Evolutionary conservation across 371 early-diverging fungal genomes (phyloP), one percentile per base, ranked within the genome.

Genomic region (Saksenaea vasiformis): DNA sequence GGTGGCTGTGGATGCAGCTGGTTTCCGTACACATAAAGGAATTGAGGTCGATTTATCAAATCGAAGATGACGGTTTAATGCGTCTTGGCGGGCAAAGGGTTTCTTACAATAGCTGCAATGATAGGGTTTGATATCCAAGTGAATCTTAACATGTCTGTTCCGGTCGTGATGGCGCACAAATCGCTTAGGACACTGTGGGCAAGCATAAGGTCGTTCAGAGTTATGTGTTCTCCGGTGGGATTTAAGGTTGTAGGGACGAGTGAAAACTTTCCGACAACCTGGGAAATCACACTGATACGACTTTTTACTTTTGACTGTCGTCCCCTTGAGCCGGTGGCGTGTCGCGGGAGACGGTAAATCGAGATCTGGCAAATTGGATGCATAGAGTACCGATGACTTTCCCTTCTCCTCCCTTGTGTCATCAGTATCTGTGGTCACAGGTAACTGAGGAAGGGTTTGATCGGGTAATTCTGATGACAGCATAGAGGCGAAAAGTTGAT

Each of bases 231-330:
- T 83, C 70, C 87, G 86, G 67, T 93, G 94, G 0, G 93, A 91
- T 58, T 90, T 90, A 8, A 95, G 78, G 62, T 94, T 93, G 54
- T 92, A 92, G 7, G 89, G 85, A 44, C 92, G 90, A n/a, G 91
- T 87, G 62, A 93, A 93, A 8, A 87, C 79, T 72, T 91, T 91
- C 55, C 71, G 74, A 71, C 94, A 95, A 28, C 78, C 71, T 22
- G 67, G 69, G 35, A 58, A 70, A 54, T 70, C 70, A 47, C 70
- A 70, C 9, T 36, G 62, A 55, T 62, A 62, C 5, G 37, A 51
- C 14, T 54, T 56, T 24, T 24, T 56, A 14, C 24, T 2, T 22
- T 34, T 35, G 17, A 54, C 11, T 37, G 62, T 14, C 1, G 60
- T 17, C 5, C 35, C 35, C n/a, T 60, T 60, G 44, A 35, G n/a